Evolutionary conservation across 2,329 filamentous ascomycete species (phyloP).

Genomic region (Davidsoniella australis): DNA sequence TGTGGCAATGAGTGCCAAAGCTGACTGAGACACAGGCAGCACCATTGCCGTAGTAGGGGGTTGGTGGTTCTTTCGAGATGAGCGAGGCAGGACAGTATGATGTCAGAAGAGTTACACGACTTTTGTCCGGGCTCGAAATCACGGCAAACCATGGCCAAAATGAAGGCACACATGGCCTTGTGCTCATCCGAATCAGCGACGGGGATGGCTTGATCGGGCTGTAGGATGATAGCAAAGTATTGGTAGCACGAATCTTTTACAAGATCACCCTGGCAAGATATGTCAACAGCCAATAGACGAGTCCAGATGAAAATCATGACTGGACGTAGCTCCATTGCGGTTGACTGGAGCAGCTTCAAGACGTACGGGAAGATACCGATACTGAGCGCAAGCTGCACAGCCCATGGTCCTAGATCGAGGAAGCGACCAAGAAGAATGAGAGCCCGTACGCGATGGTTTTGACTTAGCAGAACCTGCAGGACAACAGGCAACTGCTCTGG

Average conservation of each 20-base stretch:
- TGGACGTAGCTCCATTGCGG: slow-evolving; percentile 83
- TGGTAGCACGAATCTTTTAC: slow-evolving; percentile 95
- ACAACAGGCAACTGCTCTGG: slow-evolving; percentile 94
- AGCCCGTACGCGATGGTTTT: slow-evolving; percentile 81
- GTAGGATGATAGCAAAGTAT: slow-evolving; percentile 88
- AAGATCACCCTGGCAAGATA: slow-evolving; percentile 81
- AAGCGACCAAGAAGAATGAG: slow-evolving; percentile 86
- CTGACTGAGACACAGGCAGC: slow-evolving; percentile 86
- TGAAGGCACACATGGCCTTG: slow-evolving; percentile 97
- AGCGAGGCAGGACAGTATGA: slow-evolving; percentile 72
- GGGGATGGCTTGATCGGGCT: slow-evolving; percentile 65
- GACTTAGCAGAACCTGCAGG: slow-evolving; percentile 84
- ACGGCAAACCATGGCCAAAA: slow-evolving; percentile 92
- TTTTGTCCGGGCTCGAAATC: slow-evolving; percentile 82
- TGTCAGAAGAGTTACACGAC: slow-evolving; percentile 76
- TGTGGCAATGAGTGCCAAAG: slow-evolving; percentile 82
- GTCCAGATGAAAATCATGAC: slow-evolving; percentile 99
- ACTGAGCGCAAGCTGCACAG: slow-evolving; percentile 90
- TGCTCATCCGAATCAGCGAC: slow-evolving; percentile 84
- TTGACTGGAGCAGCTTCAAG: slow-evolving; percentile 88
- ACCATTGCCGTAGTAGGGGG: slow-evolving; percentile 82
- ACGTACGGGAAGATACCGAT: slow-evolving; percentile 99
- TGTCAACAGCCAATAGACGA: slow-evolving; percentile 82
- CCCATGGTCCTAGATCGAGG: slow-evolving; percentile 90
- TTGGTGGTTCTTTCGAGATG: slow-evolving; percentile 79